Conservation (phyloP, 2,329 filamentous ascomycete genomes). For the Pyrenophora seminiperda region DNA sequence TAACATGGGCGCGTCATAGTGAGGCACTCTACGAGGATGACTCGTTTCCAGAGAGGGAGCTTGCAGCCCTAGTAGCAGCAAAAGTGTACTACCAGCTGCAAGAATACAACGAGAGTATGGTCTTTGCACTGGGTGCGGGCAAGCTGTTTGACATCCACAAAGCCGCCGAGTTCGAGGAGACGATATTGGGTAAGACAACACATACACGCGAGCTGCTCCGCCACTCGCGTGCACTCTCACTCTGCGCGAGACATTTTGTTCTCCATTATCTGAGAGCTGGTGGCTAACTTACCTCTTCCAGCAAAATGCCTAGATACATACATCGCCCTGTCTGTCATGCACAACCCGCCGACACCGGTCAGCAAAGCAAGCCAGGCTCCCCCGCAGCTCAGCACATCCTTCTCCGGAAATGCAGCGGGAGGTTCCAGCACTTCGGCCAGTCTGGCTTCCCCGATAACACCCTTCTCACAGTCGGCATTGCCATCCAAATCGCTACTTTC, state of each 20-base stretch:
- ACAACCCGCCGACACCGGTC: constrained; percentile 58
- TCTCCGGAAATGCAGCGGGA: constrained; percentile 69
- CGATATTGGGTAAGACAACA: constrained; percentile 75
- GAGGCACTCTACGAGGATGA: constrained; percentile 98
- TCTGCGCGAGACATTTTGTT: neutral
- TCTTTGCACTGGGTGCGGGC: constrained; percentile 91
- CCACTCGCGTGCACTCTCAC: neutral
- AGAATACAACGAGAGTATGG: constrained; percentile 99
- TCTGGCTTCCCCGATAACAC: constrained; percentile 85
- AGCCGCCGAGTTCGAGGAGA: constrained; percentile 95
- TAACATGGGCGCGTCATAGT: constrained; percentile 58
- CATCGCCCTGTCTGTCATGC: constrained; percentile 75
- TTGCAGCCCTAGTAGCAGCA: constrained; percentile 90
- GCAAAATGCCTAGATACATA: constrained; percentile 98
- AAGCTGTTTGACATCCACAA: constrained; percentile 93
- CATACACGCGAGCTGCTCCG: constrained; percentile 1
- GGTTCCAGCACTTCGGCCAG: constrained; percentile 67
- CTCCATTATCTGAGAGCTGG: neutral
- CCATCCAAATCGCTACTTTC: constrained; percentile 96
- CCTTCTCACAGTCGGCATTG: constrained; percentile 90
- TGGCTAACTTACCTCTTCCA: constrained; percentile 38
- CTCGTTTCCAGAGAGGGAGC: constrained; percentile 87
- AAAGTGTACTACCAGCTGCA: constrained; percentile 99
- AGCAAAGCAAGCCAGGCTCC: constrained; percentile 58
- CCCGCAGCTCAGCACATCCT: constrained; percentile 79